Evolutionary conservation across 768 basidiomycete genomes (phyloP).

Genomic region (Dioszegia hungarica): DNA sequence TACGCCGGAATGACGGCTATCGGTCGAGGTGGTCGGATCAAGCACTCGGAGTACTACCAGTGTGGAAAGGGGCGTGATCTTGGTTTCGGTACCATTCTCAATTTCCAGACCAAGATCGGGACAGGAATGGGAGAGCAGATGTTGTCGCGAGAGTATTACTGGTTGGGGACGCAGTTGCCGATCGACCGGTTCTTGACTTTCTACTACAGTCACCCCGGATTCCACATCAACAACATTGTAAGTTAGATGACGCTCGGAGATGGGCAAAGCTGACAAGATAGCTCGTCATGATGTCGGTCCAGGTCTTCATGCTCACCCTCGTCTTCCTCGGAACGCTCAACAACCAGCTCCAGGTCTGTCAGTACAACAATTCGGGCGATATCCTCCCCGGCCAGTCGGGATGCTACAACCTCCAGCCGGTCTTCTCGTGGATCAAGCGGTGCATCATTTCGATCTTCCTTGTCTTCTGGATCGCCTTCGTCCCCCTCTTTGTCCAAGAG

Average conservation of each 20-base stretch:
- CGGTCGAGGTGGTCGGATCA: slow-evolving; percentile 93
- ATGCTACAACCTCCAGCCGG: slow-evolving; percentile 90
- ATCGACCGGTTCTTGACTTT: slow-evolving; percentile 98
- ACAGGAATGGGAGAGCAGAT: slow-evolving; percentile 99
- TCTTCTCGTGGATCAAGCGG: slow-evolving; percentile 90
- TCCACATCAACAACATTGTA: slow-evolving; percentile 98
- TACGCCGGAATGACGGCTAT: slow-evolving; percentile 99
- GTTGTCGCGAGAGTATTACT: slow-evolving; percentile 98
- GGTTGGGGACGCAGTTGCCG: slow-evolving; percentile 93
- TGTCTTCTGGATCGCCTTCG: slow-evolving; percentile 95
- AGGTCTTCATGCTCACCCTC: slow-evolving; percentile 89
- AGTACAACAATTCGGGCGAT: slow-evolving; percentile 66
- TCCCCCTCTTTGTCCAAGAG: slow-evolving; percentile 94
- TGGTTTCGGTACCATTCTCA: slow-evolving; percentile 96
- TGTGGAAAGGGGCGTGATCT: slow-evolving; percentile 98
- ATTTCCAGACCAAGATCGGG: slow-evolving; percentile 99
- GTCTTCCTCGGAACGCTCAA: slow-evolving; percentile 92
- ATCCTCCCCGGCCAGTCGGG: slow-evolving; percentile 73
- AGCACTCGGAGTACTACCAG: slow-evolving; percentile 99
- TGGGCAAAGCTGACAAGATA: slow-evolving; percentile 5
- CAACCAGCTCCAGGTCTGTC: slow-evolving; percentile 71
- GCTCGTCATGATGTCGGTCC: slow-evolving; percentile 91
- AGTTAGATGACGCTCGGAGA: slow-evolving; percentile 1
- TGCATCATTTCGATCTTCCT: slow-evolving; percentile 98
- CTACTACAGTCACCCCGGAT: slow-evolving; percentile 98